These are phyloP conservation scores for Phytophthora pistaciae DNA, from an alignment of 352 stramenopile genomes.

Conservation along the genomic window DNA sequence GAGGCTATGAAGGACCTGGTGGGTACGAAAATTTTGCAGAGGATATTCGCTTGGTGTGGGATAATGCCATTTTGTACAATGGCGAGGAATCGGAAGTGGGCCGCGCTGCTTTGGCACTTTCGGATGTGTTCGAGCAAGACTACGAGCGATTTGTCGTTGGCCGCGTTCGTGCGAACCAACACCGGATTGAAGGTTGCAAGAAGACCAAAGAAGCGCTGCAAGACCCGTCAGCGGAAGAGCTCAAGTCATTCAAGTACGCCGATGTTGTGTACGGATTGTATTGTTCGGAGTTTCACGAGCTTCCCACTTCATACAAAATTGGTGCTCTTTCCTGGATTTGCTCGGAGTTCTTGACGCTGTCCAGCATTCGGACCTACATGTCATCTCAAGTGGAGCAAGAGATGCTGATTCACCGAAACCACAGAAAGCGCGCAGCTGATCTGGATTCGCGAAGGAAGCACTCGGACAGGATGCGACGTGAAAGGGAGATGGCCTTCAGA, in stretches of 20 bases:
- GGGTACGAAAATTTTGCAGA: constrained; percentile 73
- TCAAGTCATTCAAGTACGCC: constrained; percentile 50
- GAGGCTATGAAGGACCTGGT: constrained; percentile 69
- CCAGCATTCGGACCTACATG: constrained; percentile 63
- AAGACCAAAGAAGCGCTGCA: constrained; percentile 45
- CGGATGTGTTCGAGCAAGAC: constrained; percentile 86
- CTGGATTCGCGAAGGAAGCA: constrained; percentile 64
- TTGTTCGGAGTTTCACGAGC: constrained; percentile 72
- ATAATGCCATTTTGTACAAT: constrained; percentile 85
- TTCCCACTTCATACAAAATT: constrained; percentile 71
- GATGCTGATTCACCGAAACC: constrained; percentile 56
- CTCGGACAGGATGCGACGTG: constrained; percentile 54
- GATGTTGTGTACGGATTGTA: constrained; percentile 81
- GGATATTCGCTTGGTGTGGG: constrained; percentile 88
- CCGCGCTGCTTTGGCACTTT: constrained; percentile 68
- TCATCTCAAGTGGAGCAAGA: constrained; percentile 71
- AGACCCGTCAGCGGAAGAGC: constrained; percentile 22
- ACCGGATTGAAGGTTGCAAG: constrained; percentile 61
- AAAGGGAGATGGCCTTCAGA: constrained; percentile 70
- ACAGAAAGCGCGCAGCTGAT: constrained; percentile 61
- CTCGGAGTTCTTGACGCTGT: constrained; percentile 70
- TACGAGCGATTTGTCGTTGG: constrained; percentile 80
- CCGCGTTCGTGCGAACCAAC: constrained; percentile 64
- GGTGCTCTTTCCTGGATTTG: constrained; percentile 73
- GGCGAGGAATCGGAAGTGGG: constrained; percentile 82